Evolutionary conservation across 78 protist genomes (phyloP), one percentile per base, ranked within the genome.

Genomic region (Creolimax fragrantissima): DNA sequence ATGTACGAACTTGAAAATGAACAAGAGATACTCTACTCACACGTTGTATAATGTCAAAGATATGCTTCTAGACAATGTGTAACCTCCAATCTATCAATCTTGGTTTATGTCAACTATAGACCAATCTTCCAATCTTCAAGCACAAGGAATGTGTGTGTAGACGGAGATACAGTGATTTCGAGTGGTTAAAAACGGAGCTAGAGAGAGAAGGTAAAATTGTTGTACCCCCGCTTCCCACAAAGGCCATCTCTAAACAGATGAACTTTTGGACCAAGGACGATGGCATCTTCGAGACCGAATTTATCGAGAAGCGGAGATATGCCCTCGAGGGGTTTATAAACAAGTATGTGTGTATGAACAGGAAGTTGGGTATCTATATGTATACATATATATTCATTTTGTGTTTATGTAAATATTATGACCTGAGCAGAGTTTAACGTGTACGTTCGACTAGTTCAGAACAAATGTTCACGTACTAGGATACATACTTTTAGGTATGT

Each of bases 151-250:
- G 35, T 66, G 35, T 3, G 5, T 81, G 81, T n/a, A 81, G 94
- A n/a, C 81, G 94, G 2, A 45, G 94, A 2, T 92, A 85, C 85
- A 92, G 94, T 45, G 94, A 92, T 41, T 92, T 92, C 35, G 91
- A 92, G 32, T 92, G 94, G 94, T 88, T 92, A 32, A 84, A 84
- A 6, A 3, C 3, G 5, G 94, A 92, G 91, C 90, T 92, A 5
- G 94, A 92, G n/a, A 81, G 88, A 4, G 94, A 92, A 37, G 74
- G 88, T 43, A 92, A 92, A 81, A 92, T 92, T 3, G 37, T 88
- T 39, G 91, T 92, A 3, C 94, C 94, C 2, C 45, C 43, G 2
- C 81, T 92, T 41, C 94, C 94, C 3, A 44, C 85, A 42, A 92
- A 92, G 88, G 85, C 94, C 7, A n/a, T 85, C 66, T 5, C 37